Percentiles rank a stretch among this genome's conserved stretches.
phyloP scores from a whole-genome alignment of 345 rosid species.

The Dipteronia sinensis region DNA sequence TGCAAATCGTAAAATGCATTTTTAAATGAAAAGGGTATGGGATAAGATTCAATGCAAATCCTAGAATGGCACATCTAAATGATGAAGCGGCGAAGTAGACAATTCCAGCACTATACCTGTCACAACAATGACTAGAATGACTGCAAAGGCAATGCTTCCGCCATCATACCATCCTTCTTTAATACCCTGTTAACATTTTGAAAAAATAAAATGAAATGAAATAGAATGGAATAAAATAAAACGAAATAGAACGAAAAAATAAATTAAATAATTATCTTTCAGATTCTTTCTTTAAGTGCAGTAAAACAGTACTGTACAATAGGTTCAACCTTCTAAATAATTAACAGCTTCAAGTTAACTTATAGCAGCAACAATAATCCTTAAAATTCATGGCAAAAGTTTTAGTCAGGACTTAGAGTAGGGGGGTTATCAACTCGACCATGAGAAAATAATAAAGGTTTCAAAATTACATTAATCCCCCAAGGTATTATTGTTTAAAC shows the following conservation, averaged over 20 bases:
- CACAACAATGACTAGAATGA: conserved; percentile 84
- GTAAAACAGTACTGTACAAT: no score
- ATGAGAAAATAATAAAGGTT: not conserved
- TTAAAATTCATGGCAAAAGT: no score
- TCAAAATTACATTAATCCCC: not conserved
- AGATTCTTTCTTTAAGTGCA: no score
- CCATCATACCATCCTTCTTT: conserved; percentile 98
- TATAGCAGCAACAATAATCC: no score
- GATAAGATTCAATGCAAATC: not conserved
- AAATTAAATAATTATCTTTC: no score
- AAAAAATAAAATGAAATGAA: not conserved
- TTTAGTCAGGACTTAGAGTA: not conserved
- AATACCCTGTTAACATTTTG: conserved; percentile 54
- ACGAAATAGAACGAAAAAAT: no score
- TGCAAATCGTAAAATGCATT: not conserved
- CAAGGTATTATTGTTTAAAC: not conserved
- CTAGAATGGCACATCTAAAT: not conserved
- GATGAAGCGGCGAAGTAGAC: not conserved
- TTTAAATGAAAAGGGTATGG: not conserved
- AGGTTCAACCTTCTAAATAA: no score
- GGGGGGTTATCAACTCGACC: not conserved
- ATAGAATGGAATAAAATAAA: conserved; percentile 1
- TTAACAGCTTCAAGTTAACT: no score
- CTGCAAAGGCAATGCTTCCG: conserved; percentile 94
- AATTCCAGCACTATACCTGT: conserved; percentile 56